Base-by-base conservation (phyloP, 2,329 filamentous ascomycete species). In the Verticillium nubilum region DNA sequence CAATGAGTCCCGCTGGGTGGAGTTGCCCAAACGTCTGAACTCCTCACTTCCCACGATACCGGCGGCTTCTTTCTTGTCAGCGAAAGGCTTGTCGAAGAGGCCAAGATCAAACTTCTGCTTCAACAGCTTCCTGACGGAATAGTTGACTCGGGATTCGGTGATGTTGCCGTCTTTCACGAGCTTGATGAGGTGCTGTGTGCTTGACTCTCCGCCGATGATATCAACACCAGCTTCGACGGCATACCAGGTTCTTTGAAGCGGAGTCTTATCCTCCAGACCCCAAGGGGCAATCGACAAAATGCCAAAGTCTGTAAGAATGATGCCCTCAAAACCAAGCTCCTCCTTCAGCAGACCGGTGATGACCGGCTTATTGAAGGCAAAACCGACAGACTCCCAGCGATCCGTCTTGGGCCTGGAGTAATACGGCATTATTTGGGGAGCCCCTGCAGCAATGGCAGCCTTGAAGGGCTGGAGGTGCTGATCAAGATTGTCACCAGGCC, bases 221-320 rank as follows among this genome's bases (percentile, higher is more conserved):
- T 47, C 37, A 35, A 76, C 77, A 0, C 80, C 80, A 0, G 80
- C 80, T 7, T 81, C 74, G 1, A 83, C 62, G 5, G 82, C 73
- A 63, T 68, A 76, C 15, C 66, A 71, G 3, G 68, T 73, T 6
- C 78, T 69, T 61, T 81, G 71, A 2, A 76, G 64, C 59, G 72
- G 75, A 27, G 65, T 75, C 3, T 79, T 67, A 55, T 76, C 66
- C 62, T 83, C 79, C 1, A 77, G 72, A 1, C 80, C 80, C 79
- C 80, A 83, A 3, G 76, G 76, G 1, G 66, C 65, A 53, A 80
- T 76, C 0, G 80, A 82, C 23, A 83, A 70, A 3, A 83, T 71
- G 1, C 79, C 79, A 80, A 80, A 83, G 61, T 83, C 80, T 0
- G 77, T 80, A 3, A 76, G 70, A 0, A 83, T 72, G 13, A 82